Evolutionary conservation across 768 basidiomycete genomes (phyloP), one percentile per base, ranked within the genome.

Genomic region (Boletus pseudo-olivaceus): DNA sequence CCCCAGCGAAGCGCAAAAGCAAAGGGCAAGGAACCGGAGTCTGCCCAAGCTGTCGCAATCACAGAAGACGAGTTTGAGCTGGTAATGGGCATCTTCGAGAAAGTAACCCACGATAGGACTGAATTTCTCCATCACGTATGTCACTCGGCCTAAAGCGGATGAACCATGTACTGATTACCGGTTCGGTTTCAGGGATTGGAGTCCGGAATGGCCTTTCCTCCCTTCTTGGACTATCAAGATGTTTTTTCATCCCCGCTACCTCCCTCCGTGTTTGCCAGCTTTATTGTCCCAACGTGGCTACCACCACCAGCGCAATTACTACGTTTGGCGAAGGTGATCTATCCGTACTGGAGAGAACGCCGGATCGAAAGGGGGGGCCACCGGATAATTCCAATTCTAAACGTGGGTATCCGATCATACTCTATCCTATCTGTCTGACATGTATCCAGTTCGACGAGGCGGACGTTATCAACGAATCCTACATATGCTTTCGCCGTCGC

Each of bases 401-500:
- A 98, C 67, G 94, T 95, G 71, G 59, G 88, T 73, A 35, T 35
- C 5, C 12, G 10, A 19, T 20, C 15, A 19, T 4, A 19, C 1
- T 23, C 0, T 40, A 5, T 41, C 29, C 15, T 12, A 30, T 47
- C 43, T 54, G 23, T 41, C 54, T 60, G 42, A 61, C 14, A 4
- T 5, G 23, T 41, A 2, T 38, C 5, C 39, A 91, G 88, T 87
- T 82, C 63, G 94, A 98, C 68, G 95, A 98, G 73, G 80, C 88
- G 19, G 93, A 97, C 68, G 86, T 86, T 43, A 80, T 80, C 60
- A 93, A 91, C 51, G 94, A 96, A 63, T 95, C 96, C 0, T 98
- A 98, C 59, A 89, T 98, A 42, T 99, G 97, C 72, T 99, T 99
- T 80, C 84, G 97, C 35, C 82, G 94, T 56, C 87, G 95, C 51